phyloP scores from a whole-genome alignment of 2,329 filamentous ascomycete species.

The Xylariomycetidae sp. region DNA sequence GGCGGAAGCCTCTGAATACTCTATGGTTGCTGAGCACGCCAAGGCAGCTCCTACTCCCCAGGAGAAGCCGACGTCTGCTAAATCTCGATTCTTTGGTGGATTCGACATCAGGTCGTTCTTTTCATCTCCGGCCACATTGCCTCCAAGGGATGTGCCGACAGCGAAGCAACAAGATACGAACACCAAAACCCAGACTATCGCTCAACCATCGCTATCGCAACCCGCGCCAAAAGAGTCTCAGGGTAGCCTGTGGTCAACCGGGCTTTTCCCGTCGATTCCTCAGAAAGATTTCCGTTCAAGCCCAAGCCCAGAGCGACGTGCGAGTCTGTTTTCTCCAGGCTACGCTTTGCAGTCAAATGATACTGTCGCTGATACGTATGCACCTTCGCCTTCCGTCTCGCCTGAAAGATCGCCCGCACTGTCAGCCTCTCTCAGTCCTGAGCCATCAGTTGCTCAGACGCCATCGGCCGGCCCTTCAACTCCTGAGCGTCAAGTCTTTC shows the following conservation, averaged over 20 bases:
- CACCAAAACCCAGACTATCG: slow-evolving; percentile 6
- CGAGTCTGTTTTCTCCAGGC: slow-evolving; percentile 33
- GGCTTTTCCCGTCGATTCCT: slow-evolving; percentile 27
- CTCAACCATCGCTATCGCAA: slow-evolving; percentile 10
- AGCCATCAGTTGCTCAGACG: slow-evolving; percentile 6
- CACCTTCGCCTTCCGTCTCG: slow-evolving; percentile 7
- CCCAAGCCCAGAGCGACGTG: slow-evolving; percentile 26
- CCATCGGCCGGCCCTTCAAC: slow-evolving; percentile 21
- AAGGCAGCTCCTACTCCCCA: slow-evolving; percentile 14
- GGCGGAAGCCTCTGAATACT: slow-evolving; percentile 36
- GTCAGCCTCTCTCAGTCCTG: slow-evolving; percentile 17
- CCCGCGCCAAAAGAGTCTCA: slow-evolving; percentile 21
- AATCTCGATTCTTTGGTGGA: slow-evolving; percentile 23
- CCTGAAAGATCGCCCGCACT: slow-evolving; percentile 10
- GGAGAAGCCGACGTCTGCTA: slow-evolving; percentile 17
- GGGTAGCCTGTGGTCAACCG: slow-evolving; percentile 22
- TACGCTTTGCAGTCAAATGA: slow-evolving; percentile 16
- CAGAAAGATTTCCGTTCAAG: slow-evolving; percentile 31
- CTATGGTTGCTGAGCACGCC: slow-evolving; percentile 34
- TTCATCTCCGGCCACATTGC: slow-evolving; percentile 47
- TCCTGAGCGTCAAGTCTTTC: slow-evolving; percentile 28
- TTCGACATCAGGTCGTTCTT: slow-evolving; percentile 53
- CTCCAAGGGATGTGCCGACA: slow-evolving; percentile 23
- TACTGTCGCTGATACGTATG: slow-evolving; percentile 23
- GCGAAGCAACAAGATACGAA: slow-evolving; percentile 7